phyloP scores from a whole-genome alignment of 306 rosid species.

The Glycyrrhiza uralensis region DNA sequence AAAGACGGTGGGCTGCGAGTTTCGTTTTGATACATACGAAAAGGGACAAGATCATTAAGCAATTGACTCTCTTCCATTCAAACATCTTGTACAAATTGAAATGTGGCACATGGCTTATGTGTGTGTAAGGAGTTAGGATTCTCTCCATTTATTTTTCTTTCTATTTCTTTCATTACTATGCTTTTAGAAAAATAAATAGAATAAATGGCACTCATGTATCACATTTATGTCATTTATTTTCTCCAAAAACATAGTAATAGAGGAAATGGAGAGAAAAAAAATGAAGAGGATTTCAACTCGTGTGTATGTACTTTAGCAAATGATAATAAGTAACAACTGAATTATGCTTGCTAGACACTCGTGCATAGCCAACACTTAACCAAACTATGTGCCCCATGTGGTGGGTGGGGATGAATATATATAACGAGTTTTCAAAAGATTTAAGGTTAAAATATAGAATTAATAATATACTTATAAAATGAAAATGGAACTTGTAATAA shows the following conservation, averaged over 20 bases:
- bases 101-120: neutral
- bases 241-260: too few relatives aligned
- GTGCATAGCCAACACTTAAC: neutral
- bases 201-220: too few relatives aligned
- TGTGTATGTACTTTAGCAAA: too few relatives aligned
- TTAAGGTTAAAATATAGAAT: too few relatives aligned
- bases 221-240: too few relatives aligned
- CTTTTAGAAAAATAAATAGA: too few relatives aligned
- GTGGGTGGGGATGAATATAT: conserved; percentile 1
- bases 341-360: neutral
- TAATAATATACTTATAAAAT: neutral
- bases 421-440: neutral
- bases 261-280: too few relatives aligned
- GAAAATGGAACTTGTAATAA: neutral
- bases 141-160: too few relatives aligned
- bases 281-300: too few relatives aligned
- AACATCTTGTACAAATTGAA: neutral
- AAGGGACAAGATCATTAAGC: neutral
- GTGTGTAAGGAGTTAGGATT: too few relatives aligned
- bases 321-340: neutral
- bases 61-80: neutral
- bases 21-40: too few relatives aligned
- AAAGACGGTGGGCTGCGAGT: neutral
- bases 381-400: neutral
- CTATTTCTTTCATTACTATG: too few relatives aligned